Evolutionary conservation across 2,329 filamentous ascomycete genomes (phyloP), one percentile per base, ranked within the genome.

Genomic region (Aspergillus neotritici): DNA sequence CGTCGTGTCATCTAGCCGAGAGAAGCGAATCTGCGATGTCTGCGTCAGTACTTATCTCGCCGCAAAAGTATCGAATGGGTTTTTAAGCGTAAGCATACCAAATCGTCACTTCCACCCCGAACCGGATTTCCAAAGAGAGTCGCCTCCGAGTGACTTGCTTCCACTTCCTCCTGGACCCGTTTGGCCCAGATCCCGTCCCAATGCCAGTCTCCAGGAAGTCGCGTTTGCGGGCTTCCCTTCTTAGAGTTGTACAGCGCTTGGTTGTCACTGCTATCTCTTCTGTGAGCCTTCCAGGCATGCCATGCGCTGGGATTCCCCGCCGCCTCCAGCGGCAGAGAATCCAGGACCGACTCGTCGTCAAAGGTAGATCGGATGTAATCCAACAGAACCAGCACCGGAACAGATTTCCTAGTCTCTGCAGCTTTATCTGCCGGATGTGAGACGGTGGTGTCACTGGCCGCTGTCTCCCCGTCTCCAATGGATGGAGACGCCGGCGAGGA

Each of bases 101-200:
- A 74, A 52, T 94, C 87, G 62, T 89, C 85, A 8, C 77, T 67
- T 12, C 68, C 69, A 34, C 57, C 68, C 25, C 70, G 68, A 34
- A 75, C 74, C 4, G 73, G 71, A 46, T 75, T 76, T 5, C 88
- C 87, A 67, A 83, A 97, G 16, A 97, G 68, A 4, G 87, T 82
- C 2, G 82, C 72, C 53, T 97, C 91, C 1, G 87, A 86, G 38
- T 88, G 69, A 58, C 88, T 94, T 8, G 78, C 76, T 39, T 83
- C 78, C 34, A 96, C 79, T 13, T 85, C 85, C 63, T 84, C 86
- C 65, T 80, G 83, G 1, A 95, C 90, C 42, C 91, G 78, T 51
- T 90, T 84, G 62, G 94, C 87, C 91, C 91, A 98, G 0, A 97
- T 91, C 0, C 91, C 90, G 58, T 95, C 88, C 91, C 91, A 97